Evolutionary conservation across 768 basidiomycete genomes (phyloP).

Genomic region (Podaxis carcinomalis): DNA sequence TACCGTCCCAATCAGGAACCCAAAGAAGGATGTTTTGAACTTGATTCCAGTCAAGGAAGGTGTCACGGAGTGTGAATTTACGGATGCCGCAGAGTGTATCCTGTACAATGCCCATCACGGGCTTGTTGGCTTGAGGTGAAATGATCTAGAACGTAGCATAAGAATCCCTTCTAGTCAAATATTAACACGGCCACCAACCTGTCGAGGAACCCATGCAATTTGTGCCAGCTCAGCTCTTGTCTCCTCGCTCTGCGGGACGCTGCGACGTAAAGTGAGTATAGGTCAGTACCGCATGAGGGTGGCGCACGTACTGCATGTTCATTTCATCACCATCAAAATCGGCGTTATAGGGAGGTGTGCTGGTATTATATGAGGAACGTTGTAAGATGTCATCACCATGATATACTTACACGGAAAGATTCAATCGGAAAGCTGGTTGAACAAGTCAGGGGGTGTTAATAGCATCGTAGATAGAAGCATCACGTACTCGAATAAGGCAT

Average conservation of each 20-base stretch:
- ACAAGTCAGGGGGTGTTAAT: conserved; percentile 10
- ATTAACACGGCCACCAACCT: conserved; percentile 44
- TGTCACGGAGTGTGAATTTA: conserved; percentile 94
- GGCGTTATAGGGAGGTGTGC: conserved; percentile 97
- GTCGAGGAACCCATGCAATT: conserved; percentile 97
- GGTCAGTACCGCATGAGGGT: not conserved
- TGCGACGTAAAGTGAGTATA: conserved; percentile 26
- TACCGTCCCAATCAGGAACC: conserved; percentile 97
- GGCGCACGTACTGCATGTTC: conserved; percentile 94
- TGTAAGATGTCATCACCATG: conserved; percentile 15
- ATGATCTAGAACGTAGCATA: conserved; percentile 63
- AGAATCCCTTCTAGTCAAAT: not conserved
- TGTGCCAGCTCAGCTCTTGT: conserved; percentile 97
- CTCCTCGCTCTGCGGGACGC: conserved; percentile 97
- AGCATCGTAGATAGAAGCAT: not conserved
- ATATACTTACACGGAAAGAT: conserved; percentile 87
- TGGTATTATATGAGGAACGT: conserved; percentile 29
- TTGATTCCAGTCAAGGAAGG: conserved; percentile 91
- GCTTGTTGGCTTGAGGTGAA: conserved; percentile 99
- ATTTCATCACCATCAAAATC: conserved; percentile 99
- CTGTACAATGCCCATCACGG: conserved; percentile 99
- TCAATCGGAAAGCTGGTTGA: conserved; percentile 84
- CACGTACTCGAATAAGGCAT: conserved; percentile 97
- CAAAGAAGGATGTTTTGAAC: conserved; percentile 98
- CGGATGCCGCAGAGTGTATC: conserved; percentile 97